Percentiles rank a stretch among this genome's conserved stretches.
Conservation (phyloP, 139 green algal genomes). For the Chlamydomonas sp. region DNA sequence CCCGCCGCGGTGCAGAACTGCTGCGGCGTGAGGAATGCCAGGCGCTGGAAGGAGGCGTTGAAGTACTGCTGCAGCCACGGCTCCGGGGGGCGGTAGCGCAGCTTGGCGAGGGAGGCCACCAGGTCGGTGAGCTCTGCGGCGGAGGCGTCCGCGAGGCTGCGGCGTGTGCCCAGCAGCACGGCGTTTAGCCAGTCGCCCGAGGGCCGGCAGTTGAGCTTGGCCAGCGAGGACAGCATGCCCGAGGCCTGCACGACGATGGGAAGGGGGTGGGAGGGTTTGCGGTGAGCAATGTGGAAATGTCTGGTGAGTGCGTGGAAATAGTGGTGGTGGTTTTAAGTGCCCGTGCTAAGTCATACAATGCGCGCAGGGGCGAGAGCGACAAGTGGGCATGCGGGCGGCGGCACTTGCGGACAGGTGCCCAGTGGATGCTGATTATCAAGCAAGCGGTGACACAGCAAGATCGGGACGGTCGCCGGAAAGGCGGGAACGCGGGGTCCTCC, state of each 20-base stretch:
- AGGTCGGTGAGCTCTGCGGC: conserved; percentile 19
- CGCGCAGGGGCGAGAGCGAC: no score
- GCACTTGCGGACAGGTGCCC: no score
- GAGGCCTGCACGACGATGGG: neutral
- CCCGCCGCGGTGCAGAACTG: conserved; percentile 33
- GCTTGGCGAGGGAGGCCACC: neutral
- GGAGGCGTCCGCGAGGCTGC: conserved; percentile 8
- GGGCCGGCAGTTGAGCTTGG: conserved; percentile 24
- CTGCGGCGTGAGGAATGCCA: conserved; percentile 30
- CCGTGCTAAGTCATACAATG: no score
- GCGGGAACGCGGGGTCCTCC: no score
- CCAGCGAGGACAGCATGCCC: neutral
- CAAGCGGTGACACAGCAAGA: no score
- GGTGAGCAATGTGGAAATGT: no score
- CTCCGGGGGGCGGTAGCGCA: conserved; percentile 44
- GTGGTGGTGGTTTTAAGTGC: no score
- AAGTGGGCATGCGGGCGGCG: no score
- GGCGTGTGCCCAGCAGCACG: conserved; percentile 18
- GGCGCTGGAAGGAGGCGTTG: conserved; percentile 30
- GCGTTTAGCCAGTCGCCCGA: conserved; percentile 11
- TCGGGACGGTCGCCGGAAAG: no score
- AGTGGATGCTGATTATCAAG: neutral
- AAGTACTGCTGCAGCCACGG: conserved; percentile 47
- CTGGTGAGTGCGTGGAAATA: no score
- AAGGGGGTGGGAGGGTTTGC: neutral